These are phyloP conservation scores for Alternaria sp. DNA, from an alignment of 2,329 filamentous ascomycete species.

Conservation along the genomic window DNA sequence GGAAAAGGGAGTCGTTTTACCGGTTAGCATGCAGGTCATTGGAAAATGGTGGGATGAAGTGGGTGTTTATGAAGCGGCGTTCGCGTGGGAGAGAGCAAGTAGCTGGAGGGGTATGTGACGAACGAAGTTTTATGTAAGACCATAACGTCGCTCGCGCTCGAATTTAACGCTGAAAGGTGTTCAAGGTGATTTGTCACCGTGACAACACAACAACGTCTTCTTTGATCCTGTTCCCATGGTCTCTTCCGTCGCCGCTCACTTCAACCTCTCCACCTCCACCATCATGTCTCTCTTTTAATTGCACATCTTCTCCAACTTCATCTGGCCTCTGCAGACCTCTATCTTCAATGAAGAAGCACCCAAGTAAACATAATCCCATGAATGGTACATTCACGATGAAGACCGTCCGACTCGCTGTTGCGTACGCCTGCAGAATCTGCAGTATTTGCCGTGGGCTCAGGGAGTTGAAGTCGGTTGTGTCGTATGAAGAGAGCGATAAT, in stretches of 20 bases:
- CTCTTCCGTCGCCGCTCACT: background rate
- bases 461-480: slow-evolving; percentile 15
- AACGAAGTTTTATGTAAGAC: background rate
- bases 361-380: slow-evolving; percentile 58
- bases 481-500: slow-evolving; percentile 16
- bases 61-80: slow-evolving; percentile 53
- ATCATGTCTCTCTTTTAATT: background rate
- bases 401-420: slow-evolving; percentile 60
- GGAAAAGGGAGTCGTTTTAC: slow-evolving; percentile 45
- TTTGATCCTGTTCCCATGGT: background rate
- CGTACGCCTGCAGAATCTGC: slow-evolving; percentile 59
- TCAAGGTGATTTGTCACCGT: background rate
- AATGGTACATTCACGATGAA: slow-evolving; percentile 65
- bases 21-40: slow-evolving; percentile 64
- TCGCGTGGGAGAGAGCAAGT: slow-evolving; percentile 56
- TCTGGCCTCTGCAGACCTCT: slow-evolving; percentile 52
- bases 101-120: slow-evolving; percentile 51
- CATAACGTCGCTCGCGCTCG: background rate
- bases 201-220: background rate
- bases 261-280: background rate
- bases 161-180: background rate
- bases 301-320: slow-evolving; percentile 5
- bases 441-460: slow-evolving; percentile 18
- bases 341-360: slow-evolving; percentile 59
- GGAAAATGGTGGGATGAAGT: slow-evolving; percentile 61